Percentiles rank a stretch among this genome's conserved stretches.
These are phyloP conservation scores for Mangifera indica DNA, from an alignment of 345 rosid species.

Conservation along the genomic window DNA sequence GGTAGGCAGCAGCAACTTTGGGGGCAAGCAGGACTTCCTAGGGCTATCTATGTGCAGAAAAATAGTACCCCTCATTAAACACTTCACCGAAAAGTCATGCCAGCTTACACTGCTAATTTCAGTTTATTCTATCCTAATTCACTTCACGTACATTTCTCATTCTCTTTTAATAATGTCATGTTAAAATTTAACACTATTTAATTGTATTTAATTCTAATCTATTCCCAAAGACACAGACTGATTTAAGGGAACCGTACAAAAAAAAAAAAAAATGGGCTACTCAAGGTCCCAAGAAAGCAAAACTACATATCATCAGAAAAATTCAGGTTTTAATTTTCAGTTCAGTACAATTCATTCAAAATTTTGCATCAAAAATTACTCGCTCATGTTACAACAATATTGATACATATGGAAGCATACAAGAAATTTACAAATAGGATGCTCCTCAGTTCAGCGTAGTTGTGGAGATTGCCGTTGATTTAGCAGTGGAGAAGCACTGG, in stretches of 20 bases:
- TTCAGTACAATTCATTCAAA: conserved; percentile 27
- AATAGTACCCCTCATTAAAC: not conserved
- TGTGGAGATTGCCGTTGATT: conserved; percentile 57
- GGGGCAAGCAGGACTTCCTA: not conserved
- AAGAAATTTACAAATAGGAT: conserved; percentile 24
- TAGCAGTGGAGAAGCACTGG: conserved; percentile 61
- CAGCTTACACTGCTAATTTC: not conserved
- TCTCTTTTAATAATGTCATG: not conserved
- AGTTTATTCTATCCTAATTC: not conserved
- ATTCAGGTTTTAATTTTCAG: conserved; percentile 11
- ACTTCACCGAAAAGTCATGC: not conserved
- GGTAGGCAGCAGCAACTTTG: conserved; percentile 15
- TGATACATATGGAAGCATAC: not conserved
- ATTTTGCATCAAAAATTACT: conserved; percentile 18
- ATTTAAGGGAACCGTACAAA: not conserved
- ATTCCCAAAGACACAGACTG: not conserved
- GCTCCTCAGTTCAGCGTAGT: conserved; percentile 31
- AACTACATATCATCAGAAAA: conserved; percentile 8
- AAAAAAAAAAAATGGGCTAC: not conserved
- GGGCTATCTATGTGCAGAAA: not conserved
- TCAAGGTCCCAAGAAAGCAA: not conserved
- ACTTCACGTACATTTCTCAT: not conserved
- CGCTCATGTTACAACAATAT: conserved; percentile 14
- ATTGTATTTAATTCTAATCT: not conserved
- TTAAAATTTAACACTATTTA: not conserved